Evolutionary conservation across 1,284 basidiomycete species (phyloP), one percentile per base, ranked within the genome.

Genomic region (Boletus hoseneyae): DNA sequence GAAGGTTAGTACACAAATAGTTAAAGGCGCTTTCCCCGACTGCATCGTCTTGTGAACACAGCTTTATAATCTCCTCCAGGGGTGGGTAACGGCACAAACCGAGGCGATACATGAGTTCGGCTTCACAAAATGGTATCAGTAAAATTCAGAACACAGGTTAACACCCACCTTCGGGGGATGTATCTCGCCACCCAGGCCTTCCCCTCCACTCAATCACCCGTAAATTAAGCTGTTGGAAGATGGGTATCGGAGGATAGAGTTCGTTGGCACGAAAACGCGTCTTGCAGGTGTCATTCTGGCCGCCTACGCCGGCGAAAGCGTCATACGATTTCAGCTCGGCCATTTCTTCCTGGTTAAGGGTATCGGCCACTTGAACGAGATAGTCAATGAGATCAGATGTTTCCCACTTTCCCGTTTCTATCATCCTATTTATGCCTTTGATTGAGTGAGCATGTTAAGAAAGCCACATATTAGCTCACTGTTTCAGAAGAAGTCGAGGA

Each of bases 221-320:
- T 3, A 97, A 68, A 4, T 79, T 78, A 3, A 97, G 75, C 42
- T 80, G 72, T 8, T 85, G 78, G 54, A 95, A 82, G 1, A 76
- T 72, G 23, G 89, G 85, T 0, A 79, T 62, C 0, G 95, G 95
- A 61, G 96, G 93, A 64, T 95, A 96, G 6, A 94, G 73, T 50
- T 89, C 79, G 23, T 73, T 69, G 0, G 90, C 88, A 47, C 74
- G 79, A 60, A 73, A 79, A 16, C 87, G 70, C 1, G 67, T 63
- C 47, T 50, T 49, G 13, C 13, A 8, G 1, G 6, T 57, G n/a
- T 63, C 66, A 10, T n/a, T 10, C 2, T 60, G 4, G 39, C n/a
- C 25, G 3, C 63, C 66, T 63, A 92, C 89, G 43, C 77, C 77
- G 0, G 81, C 80, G 59, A 97, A 93, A 15, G 87, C 90, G 92